Conservation (phyloP, 2,329 filamentous ascomycete species). For the Berkeleyomyces basicola region DNA sequence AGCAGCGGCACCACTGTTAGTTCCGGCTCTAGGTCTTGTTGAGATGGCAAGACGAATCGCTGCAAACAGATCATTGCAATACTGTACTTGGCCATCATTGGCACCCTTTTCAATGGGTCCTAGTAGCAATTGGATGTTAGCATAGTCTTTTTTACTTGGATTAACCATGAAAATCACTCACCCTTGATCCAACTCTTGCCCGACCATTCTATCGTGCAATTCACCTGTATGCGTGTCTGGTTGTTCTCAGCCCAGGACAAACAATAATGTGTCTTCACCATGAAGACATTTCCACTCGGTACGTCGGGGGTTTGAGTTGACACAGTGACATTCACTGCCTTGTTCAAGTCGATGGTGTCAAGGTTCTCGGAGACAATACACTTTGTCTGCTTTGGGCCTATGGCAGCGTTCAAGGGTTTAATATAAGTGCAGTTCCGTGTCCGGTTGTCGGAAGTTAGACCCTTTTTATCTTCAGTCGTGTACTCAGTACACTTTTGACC, state of each 20-base stretch:
- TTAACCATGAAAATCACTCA: slow-evolving; percentile 25
- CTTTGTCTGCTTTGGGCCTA: slow-evolving; percentile 88
- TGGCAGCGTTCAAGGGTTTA: slow-evolving; percentile 68
- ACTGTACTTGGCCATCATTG: slow-evolving; percentile 72
- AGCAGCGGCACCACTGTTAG: slow-evolving; percentile 27
- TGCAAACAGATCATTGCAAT: slow-evolving; percentile 64
- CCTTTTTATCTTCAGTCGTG: slow-evolving; percentile 70
- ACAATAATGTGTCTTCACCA: slow-evolving; percentile 86
- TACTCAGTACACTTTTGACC: slow-evolving; percentile 87
- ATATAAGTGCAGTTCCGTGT: slow-evolving; percentile 70
- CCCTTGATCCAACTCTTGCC: slow-evolving; percentile 97
- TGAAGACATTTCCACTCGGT: slow-evolving; percentile 81
- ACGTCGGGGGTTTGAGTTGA: slow-evolving; percentile 88
- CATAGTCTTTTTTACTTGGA: background rate
- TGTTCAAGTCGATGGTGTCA: slow-evolving; percentile 76
- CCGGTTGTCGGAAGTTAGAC: slow-evolving; percentile 57
- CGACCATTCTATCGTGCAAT: slow-evolving; percentile 84
- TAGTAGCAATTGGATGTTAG: slow-evolving; percentile 22
- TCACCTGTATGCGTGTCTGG: slow-evolving; percentile 69
- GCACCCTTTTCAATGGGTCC: slow-evolving; percentile 92
- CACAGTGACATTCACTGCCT: slow-evolving; percentile 64
- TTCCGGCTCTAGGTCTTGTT: slow-evolving; percentile 39
- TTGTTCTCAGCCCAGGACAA: slow-evolving; percentile 84
- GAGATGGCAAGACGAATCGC: slow-evolving; percentile 58
- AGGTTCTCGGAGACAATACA: slow-evolving; percentile 75